Evolutionary conservation across 345 rosid species (phyloP).

Genomic region (Moringa oleifera): DNA sequence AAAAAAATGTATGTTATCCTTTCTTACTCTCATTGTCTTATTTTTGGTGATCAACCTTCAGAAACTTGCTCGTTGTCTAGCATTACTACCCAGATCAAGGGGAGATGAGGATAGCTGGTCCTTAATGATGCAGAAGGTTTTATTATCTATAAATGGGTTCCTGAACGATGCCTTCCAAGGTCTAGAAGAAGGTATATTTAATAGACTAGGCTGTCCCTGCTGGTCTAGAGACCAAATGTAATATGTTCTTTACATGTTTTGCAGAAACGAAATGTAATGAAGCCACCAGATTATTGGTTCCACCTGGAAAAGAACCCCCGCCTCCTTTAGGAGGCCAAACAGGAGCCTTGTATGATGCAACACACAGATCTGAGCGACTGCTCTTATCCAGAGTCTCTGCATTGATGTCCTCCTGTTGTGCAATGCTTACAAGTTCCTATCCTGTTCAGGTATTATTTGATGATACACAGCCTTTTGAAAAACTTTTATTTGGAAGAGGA

Average conservation of each 20-base stretch:
- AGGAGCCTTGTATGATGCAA: slow-evolving; percentile 30
- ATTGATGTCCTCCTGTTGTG: slow-evolving; percentile 56
- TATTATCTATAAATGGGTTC: slow-evolving; percentile 49
- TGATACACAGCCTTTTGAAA: not conserved
- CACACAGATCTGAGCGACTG: slow-evolving; percentile 41
- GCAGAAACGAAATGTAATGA: slow-evolving; percentile 58
- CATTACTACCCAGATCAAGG: slow-evolving; percentile 77
- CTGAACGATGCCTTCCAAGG: slow-evolving; percentile 67
- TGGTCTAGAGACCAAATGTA: slow-evolving; percentile 1
- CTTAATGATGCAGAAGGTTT: slow-evolving; percentile 61
- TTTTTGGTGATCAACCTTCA: slow-evolving; percentile 29
- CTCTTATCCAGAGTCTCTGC: slow-evolving; percentile 40
- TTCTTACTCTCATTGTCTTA: slow-evolving; percentile 14
- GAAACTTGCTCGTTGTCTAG: slow-evolving; percentile 73
- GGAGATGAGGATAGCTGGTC: slow-evolving; percentile 82
- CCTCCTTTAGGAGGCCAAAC: slow-evolving; percentile 56
- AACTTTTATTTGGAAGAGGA: slow-evolving; percentile 1
- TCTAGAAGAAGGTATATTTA: slow-evolving; percentile 70
- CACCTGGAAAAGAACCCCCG: slow-evolving; percentile 70
- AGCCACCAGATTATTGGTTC: slow-evolving; percentile 57
- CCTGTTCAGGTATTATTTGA: slow-evolving; percentile 57
- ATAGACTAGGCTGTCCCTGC: slow-evolving; percentile 11
- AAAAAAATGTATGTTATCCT: too few species aligned
- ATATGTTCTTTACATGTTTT: slow-evolving; percentile 12
- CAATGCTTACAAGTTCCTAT: slow-evolving; percentile 62